Conservation (phyloP, 305 asterid genomes). For the Andrographis paniculata region DNA sequence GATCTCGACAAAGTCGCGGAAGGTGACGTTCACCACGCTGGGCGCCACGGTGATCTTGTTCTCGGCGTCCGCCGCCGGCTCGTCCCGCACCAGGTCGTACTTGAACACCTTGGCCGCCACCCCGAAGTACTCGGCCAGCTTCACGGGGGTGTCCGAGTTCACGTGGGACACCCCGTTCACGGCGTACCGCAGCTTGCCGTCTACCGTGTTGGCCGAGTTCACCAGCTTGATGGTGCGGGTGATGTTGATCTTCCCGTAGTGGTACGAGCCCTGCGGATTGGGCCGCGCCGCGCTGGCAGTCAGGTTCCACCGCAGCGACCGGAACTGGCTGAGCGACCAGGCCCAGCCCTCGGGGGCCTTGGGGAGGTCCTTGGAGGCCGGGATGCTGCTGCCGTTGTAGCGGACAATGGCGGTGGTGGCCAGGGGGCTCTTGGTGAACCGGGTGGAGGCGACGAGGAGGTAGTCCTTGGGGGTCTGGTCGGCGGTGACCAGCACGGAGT, state of each 20-base stretch:
- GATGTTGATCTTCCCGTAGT: not conserved
- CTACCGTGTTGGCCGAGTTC: conserved; percentile 1
- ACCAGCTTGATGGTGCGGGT: conserved; percentile 23
- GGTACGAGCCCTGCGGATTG: not conserved
- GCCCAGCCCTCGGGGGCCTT: conserved; percentile 2
- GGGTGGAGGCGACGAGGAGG: conserved; percentile 26
- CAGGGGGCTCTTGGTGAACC: conserved; percentile 21
- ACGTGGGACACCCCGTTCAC: conserved; percentile 32
- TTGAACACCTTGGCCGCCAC: conserved; percentile 24
- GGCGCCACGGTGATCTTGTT: conserved; percentile 17
- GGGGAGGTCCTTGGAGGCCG: not conserved
- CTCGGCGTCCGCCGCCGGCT: conserved; percentile 1
- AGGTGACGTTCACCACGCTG: conserved; percentile 23
- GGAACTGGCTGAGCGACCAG: not conserved
- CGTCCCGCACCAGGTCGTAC: conserved; percentile 18
- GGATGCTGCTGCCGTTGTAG: conserved; percentile 15
- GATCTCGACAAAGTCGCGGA: conserved; percentile 28
- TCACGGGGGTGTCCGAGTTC: conserved; percentile 30
- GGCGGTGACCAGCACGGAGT: conserved; percentile 31
- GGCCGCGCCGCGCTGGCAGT: not conserved
- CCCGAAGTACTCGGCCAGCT: conserved; percentile 31
- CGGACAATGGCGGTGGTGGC: conserved; percentile 21
- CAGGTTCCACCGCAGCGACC: not conserved
- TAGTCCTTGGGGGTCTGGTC: conserved; percentile 30
- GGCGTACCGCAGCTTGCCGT: conserved; percentile 25